A percentile compares a stretch with the other conserved stretches of the same genome.
These are phyloP conservation scores for Ascochyta fabae DNA, from an alignment of 2,329 filamentous ascomycete genomes.

Conservation along the genomic window DNA sequence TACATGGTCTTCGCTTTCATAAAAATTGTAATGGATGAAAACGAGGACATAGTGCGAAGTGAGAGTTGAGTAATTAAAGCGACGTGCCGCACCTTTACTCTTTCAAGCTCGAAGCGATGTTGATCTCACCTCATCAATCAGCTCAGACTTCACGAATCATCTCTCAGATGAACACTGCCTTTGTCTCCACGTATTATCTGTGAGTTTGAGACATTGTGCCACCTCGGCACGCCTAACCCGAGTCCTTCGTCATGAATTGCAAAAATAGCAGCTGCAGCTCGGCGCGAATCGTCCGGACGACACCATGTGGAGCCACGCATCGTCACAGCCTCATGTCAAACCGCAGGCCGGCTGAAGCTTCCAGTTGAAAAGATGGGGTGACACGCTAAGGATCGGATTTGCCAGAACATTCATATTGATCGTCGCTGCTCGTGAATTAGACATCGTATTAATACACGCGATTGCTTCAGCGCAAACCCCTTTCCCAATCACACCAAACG, in stretches of 20 bases:
- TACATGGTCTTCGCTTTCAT: no score
- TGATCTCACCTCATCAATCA: conserved; percentile 1
- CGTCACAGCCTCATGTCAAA: conserved; percentile 14
- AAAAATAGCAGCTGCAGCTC: conserved; percentile 15
- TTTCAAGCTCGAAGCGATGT: conserved; percentile 7
- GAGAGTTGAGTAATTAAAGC: no score
- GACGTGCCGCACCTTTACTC: conserved; percentile 1
- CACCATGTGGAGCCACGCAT: conserved; percentile 18
- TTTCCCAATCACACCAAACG: background rate
- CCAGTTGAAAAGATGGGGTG: conserved; percentile 4
- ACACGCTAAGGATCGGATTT: conserved; percentile 3
- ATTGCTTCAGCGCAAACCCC: background rate
- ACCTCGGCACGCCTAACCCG: conserved; percentile 14
- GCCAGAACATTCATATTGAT: background rate
- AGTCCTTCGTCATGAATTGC: conserved; percentile 4
- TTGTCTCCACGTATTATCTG: background rate
- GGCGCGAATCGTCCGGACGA: conserved; percentile 7
- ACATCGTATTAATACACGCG: conserved; percentile 4
- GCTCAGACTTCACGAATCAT: background rate
- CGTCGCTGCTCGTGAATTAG: conserved; percentile 7
- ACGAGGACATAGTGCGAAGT: no score
- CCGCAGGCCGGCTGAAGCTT: conserved; percentile 1
- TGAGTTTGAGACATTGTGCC: conserved; percentile 7
- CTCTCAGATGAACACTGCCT: background rate
- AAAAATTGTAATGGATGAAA: no score